phyloP scores from a whole-genome alignment of 179 eudicot genomes.

The Kewa caespitosa region DNA sequence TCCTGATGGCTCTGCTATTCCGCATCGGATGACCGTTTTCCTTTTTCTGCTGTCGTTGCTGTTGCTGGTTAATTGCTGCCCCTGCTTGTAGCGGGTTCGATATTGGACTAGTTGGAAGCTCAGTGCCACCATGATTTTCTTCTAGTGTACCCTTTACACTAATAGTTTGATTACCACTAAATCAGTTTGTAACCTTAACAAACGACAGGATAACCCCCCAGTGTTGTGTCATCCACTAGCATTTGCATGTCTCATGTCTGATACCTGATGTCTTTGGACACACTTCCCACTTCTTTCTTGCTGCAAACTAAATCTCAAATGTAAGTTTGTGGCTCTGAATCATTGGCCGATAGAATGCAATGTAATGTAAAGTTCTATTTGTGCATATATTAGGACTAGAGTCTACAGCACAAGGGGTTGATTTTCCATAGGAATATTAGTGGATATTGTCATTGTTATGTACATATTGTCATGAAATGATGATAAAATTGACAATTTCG shows the following conservation, averaged over 20 bases:
- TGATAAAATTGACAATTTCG: too few species aligned
- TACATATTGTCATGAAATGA: background rate
- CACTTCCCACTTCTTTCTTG: background rate
- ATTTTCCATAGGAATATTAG: background rate
- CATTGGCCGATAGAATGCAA: background rate
- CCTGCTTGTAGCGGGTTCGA: constrained; percentile 17
- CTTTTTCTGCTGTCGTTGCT: background rate
- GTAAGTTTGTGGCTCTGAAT: constrained; percentile 8
- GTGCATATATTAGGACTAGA: too few species aligned
- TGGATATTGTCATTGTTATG: background rate
- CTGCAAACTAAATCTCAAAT: background rate
- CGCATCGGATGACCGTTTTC: constrained; percentile 29
- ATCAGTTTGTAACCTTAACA: too few species aligned
- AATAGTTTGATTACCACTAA: too few species aligned
- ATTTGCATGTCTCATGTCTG: too few species aligned
- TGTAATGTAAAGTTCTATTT: too few species aligned
- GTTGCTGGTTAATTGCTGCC: constrained; percentile 4
- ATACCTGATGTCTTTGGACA: background rate
- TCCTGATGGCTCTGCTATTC: constrained; percentile 77
- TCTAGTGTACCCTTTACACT: too few species aligned
- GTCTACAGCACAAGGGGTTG: background rate
- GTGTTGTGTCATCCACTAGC: constrained; percentile 1
- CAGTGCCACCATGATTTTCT: constrained; percentile 52
- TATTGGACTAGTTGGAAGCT: constrained; percentile 48
- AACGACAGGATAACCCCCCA: background rate